A percentile compares a stretch with the other conserved stretches of the same genome.
phyloP scores from a whole-genome alignment of 768 basidiomycete genomes.

The Suillus americanus region DNA sequence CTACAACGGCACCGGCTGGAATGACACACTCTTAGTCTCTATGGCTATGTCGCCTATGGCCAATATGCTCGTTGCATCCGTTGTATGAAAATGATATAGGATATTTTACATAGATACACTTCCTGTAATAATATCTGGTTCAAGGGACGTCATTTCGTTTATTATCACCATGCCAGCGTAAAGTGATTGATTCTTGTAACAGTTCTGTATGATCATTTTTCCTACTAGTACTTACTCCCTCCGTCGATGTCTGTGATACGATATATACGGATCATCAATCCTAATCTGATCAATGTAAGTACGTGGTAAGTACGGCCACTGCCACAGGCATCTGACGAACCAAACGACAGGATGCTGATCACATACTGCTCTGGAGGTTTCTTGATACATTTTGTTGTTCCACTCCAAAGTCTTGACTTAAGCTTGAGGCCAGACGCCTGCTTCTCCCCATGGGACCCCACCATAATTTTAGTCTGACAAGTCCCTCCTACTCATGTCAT shows the following conservation, averaged over 20 bases:
- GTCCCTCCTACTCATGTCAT: too few relatives aligned
- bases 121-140: neutral
- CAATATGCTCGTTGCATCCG: conserved; percentile 16
- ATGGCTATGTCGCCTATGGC: conserved; percentile 26
- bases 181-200: neutral
- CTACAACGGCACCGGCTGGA: conserved; percentile 32
- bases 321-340: neutral
- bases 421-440: too few relatives aligned
- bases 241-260: neutral
- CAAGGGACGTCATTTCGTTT: neutral
- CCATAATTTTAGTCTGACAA: too few relatives aligned
- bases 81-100: neutral
- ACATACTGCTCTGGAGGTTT: neutral
- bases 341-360: neutral
- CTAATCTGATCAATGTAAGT: neutral
- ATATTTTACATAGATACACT: neutral
- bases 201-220: neutral
- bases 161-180: neutral
- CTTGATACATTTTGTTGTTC: too few relatives aligned
- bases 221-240: neutral
- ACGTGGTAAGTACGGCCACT: neutral
- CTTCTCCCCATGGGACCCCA: too few relatives aligned
- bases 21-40: conserved; percentile 39
- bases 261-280: neutral
- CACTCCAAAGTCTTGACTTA: too few relatives aligned